phyloP scores from a whole-genome alignment of 805 yeast genomes.

The Candida alai region DNA sequence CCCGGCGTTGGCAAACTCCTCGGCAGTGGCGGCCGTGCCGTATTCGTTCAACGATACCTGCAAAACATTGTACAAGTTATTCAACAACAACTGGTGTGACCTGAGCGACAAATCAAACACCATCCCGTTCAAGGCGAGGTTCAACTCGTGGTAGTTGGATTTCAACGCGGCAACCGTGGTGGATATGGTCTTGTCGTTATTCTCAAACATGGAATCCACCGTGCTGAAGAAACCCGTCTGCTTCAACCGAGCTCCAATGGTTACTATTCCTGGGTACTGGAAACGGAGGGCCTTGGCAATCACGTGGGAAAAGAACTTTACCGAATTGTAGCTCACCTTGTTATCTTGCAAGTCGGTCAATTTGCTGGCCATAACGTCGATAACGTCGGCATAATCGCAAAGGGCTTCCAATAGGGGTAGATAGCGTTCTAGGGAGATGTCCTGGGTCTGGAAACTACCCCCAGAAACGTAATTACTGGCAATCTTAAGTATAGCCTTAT shows the following conservation, averaged over 20 bases:
- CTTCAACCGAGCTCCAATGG: constrained; percentile 44
- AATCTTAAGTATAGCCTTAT: constrained; percentile 43
- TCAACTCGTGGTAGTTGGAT: constrained; percentile 30
- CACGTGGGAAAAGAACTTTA: constrained; percentile 44
- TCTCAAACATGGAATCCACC: constrained; percentile 34
- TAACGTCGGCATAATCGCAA: constrained; percentile 36
- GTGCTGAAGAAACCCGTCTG: constrained; percentile 45
- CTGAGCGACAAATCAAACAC: constrained; percentile 35
- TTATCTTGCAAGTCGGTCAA: constrained; percentile 42
- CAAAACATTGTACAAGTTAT: constrained; percentile 35
- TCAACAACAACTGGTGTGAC: constrained; percentile 39
- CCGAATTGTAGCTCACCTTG: constrained; percentile 40
- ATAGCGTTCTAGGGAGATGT: constrained; percentile 32
- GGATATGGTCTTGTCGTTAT: constrained; percentile 30
- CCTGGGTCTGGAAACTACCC: constrained; percentile 34
- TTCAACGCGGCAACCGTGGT: constrained; percentile 31
- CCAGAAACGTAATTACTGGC: constrained; percentile 42
- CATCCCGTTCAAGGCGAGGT: constrained; percentile 31
- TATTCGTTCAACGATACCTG: constrained; percentile 40
- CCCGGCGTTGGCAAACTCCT: constrained; percentile 46
- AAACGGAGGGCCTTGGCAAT: constrained; percentile 40
- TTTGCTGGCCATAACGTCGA: constrained; percentile 40
- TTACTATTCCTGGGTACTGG: constrained; percentile 40
- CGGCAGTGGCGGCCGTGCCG: constrained; percentile 39
- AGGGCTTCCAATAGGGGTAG: constrained; percentile 34